Percentiles rank a stretch among this genome's conserved stretches.
phyloP scores from a whole-genome alignment of 2,329 filamentous ascomycete species.

The Dichotomopilus funicola region DNA sequence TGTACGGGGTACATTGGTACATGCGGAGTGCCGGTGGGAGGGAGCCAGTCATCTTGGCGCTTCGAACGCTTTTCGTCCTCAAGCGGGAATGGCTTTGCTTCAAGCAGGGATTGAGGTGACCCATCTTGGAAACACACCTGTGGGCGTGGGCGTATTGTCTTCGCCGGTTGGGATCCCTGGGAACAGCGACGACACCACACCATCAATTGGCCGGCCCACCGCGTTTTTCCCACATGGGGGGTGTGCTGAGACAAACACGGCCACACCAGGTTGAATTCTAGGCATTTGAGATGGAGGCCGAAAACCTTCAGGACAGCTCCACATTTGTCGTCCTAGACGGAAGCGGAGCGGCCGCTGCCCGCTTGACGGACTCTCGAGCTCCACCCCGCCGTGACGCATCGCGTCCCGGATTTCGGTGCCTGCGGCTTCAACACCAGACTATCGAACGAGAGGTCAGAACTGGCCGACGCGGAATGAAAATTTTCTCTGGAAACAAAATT shows the following conservation, averaged over 20 bases:
- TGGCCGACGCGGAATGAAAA: too few relatives aligned
- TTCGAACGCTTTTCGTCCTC: neutral
- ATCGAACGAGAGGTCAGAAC: too few relatives aligned
- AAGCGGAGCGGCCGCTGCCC: constrained; percentile 4
- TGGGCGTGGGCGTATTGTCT: neutral
- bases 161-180: too few relatives aligned
- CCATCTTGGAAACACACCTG: constrained; percentile 2
- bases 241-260: neutral
- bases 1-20: neutral
- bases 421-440: too few relatives aligned
- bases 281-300: neutral
- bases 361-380: too few relatives aligned
- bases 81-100: constrained; percentile 11
- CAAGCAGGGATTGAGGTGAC: constrained; percentile 10
- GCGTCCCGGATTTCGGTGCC: too few relatives aligned
- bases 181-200: too few relatives aligned
- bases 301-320: neutral
- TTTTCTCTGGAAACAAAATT: too few relatives aligned
- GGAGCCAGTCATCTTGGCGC: too few relatives aligned
- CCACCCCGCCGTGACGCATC: too few relatives aligned
- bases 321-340: constrained; percentile 2
- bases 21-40: too few relatives aligned
- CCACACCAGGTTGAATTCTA: constrained; percentile 9
- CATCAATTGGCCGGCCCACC: too few relatives aligned
- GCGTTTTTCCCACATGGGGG: neutral